Conservation (phyloP, 768 basidiomycete species). For the Crassisporium funariophilum region DNA sequence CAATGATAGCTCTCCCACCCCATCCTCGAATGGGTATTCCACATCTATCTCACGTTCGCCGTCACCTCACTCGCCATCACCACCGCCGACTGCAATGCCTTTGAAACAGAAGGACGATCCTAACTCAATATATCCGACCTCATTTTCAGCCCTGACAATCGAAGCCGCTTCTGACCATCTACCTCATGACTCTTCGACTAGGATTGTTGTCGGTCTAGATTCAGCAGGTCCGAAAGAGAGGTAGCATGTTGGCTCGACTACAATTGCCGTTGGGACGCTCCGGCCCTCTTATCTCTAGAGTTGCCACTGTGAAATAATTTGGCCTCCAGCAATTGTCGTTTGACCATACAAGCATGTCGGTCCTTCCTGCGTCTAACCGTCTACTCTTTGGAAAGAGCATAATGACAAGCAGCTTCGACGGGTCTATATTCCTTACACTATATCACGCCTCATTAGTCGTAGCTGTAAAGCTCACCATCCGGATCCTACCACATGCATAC, state of each 20-base stretch:
- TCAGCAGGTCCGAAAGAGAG: conserved; percentile 11
- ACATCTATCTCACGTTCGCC: conserved; percentile 55
- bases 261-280: not conserved
- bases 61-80: conserved; percentile 38
- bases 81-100: conserved; percentile 35
- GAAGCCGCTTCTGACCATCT: conserved; percentile 2
- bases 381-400: conserved; percentile 8
- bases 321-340: too few species aligned
- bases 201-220: conserved; percentile 10
- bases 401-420: conserved; percentile 1
- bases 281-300: not conserved
- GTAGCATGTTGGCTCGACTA: not conserved
- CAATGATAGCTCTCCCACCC: conserved; percentile 55
- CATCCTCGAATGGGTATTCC: conserved; percentile 59
- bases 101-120: conserved; percentile 18
- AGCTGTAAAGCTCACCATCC: conserved; percentile 3
- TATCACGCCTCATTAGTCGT: conserved; percentile 18
- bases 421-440: conserved; percentile 10
- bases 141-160: conserved; percentile 19
- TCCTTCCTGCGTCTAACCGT: too few species aligned
- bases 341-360: too few species aligned
- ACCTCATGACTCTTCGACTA: not conserved
- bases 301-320: not conserved
- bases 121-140: conserved; percentile 10
- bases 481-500: conserved; percentile 3